Conservation (phyloP, 257 asterid genomes). For the Solanum chaucha region DNA sequence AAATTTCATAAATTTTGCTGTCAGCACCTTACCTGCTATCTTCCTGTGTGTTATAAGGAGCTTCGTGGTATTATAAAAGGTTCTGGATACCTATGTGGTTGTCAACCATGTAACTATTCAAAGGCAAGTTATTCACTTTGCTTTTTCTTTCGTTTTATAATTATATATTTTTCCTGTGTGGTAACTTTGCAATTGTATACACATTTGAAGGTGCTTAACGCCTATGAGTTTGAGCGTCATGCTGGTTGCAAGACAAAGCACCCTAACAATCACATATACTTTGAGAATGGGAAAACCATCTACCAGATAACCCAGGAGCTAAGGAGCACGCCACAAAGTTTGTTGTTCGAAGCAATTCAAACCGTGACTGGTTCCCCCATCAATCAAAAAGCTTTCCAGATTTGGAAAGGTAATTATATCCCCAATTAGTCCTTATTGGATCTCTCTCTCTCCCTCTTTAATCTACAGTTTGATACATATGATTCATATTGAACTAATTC, state of each 20-base stretch:
- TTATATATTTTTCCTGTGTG: neutral
- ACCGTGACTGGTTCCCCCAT: slow-evolving; percentile 85
- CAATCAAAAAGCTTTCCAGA: slow-evolving; percentile 84
- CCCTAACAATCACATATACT: slow-evolving; percentile 90
- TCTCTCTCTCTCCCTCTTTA: neutral
- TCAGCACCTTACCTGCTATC: slow-evolving; percentile 5
- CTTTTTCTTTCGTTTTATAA: neutral
- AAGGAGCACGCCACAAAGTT: slow-evolving; percentile 67
- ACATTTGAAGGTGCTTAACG: slow-evolving; percentile 61
- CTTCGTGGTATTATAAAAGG: slow-evolving; percentile 89
- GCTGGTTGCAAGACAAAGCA: slow-evolving; percentile 91
- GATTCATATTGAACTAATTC: neutral
- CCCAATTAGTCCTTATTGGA: neutral
- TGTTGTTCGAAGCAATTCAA: slow-evolving; percentile 70
- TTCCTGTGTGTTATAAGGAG: slow-evolving; percentile 28
- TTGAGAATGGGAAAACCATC: slow-evolving; percentile 83
- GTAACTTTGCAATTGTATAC: neutral
- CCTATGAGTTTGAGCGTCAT: slow-evolving; percentile 90
- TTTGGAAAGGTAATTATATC: slow-evolving; percentile 73
- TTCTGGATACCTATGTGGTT: slow-evolving; percentile 83
- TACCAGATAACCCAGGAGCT: slow-evolving; percentile 94
- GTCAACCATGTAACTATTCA: slow-evolving; percentile 71
- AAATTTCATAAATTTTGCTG: neutral
- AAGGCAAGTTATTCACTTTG: slow-evolving; percentile 38
- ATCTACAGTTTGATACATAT: neutral